Conservation (phyloP, 805 yeast genomes). For the Diddensiella caesifluorescens region DNA sequence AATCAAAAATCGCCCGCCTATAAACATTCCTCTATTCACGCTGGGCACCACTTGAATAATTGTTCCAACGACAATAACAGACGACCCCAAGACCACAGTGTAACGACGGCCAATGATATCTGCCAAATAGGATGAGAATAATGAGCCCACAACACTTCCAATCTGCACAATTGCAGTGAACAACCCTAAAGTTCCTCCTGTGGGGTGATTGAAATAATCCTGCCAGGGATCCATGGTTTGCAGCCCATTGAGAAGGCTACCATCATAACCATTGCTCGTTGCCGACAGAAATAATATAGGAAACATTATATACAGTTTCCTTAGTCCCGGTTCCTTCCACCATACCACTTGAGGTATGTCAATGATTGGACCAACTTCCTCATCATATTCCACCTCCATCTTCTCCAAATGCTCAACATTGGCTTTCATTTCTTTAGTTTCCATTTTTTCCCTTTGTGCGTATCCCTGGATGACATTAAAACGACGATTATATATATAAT, state of each 20-base stretch:
- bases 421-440: background rate
- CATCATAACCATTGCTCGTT: constrained; percentile 12
- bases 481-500: too few species aligned
- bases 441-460: background rate
- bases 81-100: background rate
- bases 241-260: constrained; percentile 9
- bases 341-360: constrained; percentile 1
- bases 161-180: constrained; percentile 1
- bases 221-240: constrained; percentile 22
- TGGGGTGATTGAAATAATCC: constrained; percentile 8
- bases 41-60: constrained; percentile 4
- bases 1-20: constrained; percentile 4
- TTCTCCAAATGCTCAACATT: background rate
- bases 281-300: constrained; percentile 6
- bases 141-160: constrained; percentile 3
- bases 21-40: background rate
- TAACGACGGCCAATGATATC: constrained; percentile 32
- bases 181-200: constrained; percentile 7
- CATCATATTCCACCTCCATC: background rate
- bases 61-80: constrained; percentile 1
- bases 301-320: constrained; percentile 4
- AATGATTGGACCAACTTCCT: background rate
- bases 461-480: too few species aligned
- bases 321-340: constrained; percentile 5
- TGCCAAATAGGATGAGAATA: constrained; percentile 52